These are phyloP conservation scores for Sugiyamaella pinicola DNA, from an alignment of 1,139 yeast genomes.

Conservation along the genomic window DNA sequence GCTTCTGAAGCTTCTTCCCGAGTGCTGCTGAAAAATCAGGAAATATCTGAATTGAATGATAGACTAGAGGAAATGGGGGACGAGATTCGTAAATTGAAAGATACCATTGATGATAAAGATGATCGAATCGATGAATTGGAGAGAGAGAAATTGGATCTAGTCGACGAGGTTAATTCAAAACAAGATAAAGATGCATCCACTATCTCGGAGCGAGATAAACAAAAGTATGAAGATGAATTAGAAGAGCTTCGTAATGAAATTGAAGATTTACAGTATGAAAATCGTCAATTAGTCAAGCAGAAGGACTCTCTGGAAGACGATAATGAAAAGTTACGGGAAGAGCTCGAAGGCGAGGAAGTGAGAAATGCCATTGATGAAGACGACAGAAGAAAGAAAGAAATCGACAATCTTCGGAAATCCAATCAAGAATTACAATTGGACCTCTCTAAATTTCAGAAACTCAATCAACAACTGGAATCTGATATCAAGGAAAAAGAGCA, in stretches of 20 bases:
- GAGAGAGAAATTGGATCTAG: constrained; percentile 16
- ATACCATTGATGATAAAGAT: constrained; percentile 23
- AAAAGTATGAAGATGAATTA: constrained; percentile 22
- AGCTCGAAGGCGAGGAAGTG: constrained; percentile 5
- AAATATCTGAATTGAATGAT: constrained; percentile 14
- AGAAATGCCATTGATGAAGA: constrained; percentile 3
- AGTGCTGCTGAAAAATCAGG: constrained; percentile 5
- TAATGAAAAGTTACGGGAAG: constrained; percentile 22
- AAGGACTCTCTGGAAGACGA: constrained; percentile 30
- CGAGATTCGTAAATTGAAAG: constrained; percentile 16
- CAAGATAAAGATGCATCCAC: constrained; percentile 1
- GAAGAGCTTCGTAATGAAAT: constrained; percentile 31
- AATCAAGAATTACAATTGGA: constrained; percentile 13
- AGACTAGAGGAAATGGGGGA: constrained; percentile 20
- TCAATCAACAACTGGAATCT: constrained; percentile 32
- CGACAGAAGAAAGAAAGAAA: background rate
- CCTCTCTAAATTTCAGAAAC: constrained; percentile 24
- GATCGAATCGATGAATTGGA: constrained; percentile 22
- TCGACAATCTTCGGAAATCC: constrained; percentile 20
- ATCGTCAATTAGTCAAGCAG: constrained; percentile 15
- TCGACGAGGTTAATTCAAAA: constrained; percentile 1
- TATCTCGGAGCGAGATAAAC: background rate
- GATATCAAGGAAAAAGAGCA: constrained; percentile 31
- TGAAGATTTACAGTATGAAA: constrained; percentile 23
- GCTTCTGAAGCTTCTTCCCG: background rate